Evolutionary conservation across 305 asterid genomes (phyloP).

Genomic region (Fraxinus paxiana): DNA sequence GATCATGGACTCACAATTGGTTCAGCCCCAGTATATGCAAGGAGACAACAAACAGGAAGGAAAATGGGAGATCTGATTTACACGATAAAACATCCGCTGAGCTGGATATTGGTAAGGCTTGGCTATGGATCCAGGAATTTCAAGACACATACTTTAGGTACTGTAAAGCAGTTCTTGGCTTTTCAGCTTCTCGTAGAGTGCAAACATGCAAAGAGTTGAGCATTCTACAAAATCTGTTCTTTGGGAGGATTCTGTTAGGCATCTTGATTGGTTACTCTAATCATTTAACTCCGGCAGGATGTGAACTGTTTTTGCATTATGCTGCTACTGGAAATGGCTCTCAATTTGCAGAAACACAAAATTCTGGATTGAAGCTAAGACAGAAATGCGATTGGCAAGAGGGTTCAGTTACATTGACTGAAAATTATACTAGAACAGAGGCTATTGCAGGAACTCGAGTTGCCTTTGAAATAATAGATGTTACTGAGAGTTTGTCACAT

Average conservation of each 20-base stretch:
- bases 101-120: slow-evolving; percentile 31
- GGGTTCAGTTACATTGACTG: slow-evolving; percentile 29
- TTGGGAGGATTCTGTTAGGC: slow-evolving; percentile 62
- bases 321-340: slow-evolving; percentile 55
- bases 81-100: slow-evolving; percentile 22
- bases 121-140: slow-evolving; percentile 58
- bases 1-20: slow-evolving; percentile 36
- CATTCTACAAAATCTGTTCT: slow-evolving; percentile 33
- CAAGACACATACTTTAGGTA: slow-evolving; percentile 30
- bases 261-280: slow-evolving; percentile 44
- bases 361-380: slow-evolving; percentile 34
- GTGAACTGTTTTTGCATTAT: slow-evolving; percentile 64
- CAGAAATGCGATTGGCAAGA: slow-evolving; percentile 25
- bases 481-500: slow-evolving; percentile 36
- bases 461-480: slow-evolving; percentile 58
- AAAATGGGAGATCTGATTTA: slow-evolving; percentile 27
- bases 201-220: slow-evolving; percentile 24
- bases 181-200: slow-evolving; percentile 24
- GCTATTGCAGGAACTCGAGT: slow-evolving; percentile 58
- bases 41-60: slow-evolving; percentile 31
- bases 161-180: slow-evolving; percentile 20
- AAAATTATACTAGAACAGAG: slow-evolving; percentile 42
- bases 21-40: slow-evolving; percentile 29
- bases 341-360: slow-evolving; percentile 29
- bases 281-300: slow-evolving; percentile 39